Base-by-base conservation (phyloP, 148 eudicot genomes). In the Salicornia ramosissima region DNA sequence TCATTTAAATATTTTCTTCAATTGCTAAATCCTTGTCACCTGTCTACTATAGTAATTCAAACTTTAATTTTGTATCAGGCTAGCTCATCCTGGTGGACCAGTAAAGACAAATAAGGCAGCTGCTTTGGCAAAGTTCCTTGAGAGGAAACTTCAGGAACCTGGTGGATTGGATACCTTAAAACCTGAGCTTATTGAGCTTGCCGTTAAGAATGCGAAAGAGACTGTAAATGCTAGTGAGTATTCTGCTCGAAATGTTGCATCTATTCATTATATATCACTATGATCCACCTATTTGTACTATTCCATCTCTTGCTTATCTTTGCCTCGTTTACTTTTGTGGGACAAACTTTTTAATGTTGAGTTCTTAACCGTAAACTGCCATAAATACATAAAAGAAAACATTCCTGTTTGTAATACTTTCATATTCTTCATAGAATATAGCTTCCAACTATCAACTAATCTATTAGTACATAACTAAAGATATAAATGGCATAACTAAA, bases 51-150 rank as follows among this genome's bases (percentile, higher is more conserved):
- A 9, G 42, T 15, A 14, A 42, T 18, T 56, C 22, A 40, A 14
- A 29, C 22, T 10, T 0, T 51, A 28, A 24, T 24, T 12, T 25
- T 61, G 29, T 22, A 15, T 31, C 79, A 92, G 97, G 88, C 69
- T 79, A 75, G 89, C 93, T 52, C 97, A 92, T 79, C 97, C 97
- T 28, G 97, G 90, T 73, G 97, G 97, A 66, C 91, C 97, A 59
- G 77, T 92, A 73, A 81, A 85, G 56, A 92, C 97, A 18, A 92
- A 92, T 72, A 92, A 92, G 78, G 97, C 96, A 34, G 91, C 79
- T 60, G 96, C 96, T 69, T 75, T 92, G 72, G 93, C 96, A 1
- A 92, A 92, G 76, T 92, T 92, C 64, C 83, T 87, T 64, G 88
- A 90, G 74, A 82, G 98, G 65, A 92, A 92, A 75, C 85, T 86